A percentile compares a stretch with the other conserved stretches of the same genome.
Conservation (phyloP, 2,329 filamentous ascomycete species). For the Ascosphaera apis region DNA sequence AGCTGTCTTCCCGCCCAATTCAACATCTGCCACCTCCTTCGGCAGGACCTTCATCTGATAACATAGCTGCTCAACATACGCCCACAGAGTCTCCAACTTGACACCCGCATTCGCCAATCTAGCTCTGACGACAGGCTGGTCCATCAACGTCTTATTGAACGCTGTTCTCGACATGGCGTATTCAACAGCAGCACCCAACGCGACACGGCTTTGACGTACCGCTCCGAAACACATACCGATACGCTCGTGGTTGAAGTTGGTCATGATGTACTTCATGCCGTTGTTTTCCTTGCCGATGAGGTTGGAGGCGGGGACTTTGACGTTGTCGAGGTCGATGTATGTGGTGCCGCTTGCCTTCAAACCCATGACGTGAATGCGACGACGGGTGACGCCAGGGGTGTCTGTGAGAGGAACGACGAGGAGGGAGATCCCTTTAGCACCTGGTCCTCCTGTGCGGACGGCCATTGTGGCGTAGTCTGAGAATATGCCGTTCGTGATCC, state of each 20-base stretch:
- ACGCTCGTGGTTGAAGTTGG: conserved; percentile 53
- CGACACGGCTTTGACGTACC: conserved; percentile 37
- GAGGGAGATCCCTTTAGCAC: conserved; percentile 31
- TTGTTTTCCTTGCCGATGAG: conserved; percentile 44
- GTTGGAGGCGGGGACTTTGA: conserved; percentile 44
- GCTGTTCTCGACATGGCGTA: conserved; percentile 41
- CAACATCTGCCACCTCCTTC: conserved; percentile 50
- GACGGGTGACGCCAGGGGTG: conserved; percentile 24
- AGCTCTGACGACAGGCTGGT: conserved; percentile 39
- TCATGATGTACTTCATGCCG: conserved; percentile 40
- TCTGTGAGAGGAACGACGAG: conserved; percentile 37
- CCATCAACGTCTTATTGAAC: conserved; percentile 33
- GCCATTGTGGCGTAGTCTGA: conserved; percentile 39
- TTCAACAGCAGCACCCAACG: conserved; percentile 33
- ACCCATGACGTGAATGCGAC: conserved; percentile 41
- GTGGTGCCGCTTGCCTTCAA: conserved; percentile 45
- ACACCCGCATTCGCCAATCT: conserved; percentile 83
- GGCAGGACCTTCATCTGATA: conserved; percentile 77
- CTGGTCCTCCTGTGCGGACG: conserved; percentile 35
- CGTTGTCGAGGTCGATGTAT: conserved; percentile 49
- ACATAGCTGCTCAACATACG: conserved; percentile 64
- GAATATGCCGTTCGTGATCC: conserved; percentile 39
- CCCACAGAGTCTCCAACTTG: conserved; percentile 56
- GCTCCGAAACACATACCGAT: conserved; percentile 40
- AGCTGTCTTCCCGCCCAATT: conserved; percentile 59